phyloP scores from a whole-genome alignment of 1,284 basidiomycete species.

The Bjerkandera adusta region DNA sequence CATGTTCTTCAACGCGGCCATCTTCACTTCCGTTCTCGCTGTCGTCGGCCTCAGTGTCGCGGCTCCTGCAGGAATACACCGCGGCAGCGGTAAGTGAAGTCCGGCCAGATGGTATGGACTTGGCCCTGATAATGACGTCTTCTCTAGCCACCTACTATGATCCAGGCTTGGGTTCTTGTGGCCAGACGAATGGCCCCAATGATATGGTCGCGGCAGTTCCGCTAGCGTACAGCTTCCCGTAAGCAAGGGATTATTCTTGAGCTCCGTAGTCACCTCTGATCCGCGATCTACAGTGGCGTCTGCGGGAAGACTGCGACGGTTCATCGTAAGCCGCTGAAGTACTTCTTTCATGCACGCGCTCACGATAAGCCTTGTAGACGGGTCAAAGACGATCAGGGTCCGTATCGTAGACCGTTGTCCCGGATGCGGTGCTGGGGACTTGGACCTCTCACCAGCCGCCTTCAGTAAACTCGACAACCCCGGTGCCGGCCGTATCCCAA shows the following conservation, averaged over 20 bases:
- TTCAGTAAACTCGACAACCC: conserved; percentile 37
- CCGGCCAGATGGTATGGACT: no score
- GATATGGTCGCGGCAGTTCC: conserved; percentile 25
- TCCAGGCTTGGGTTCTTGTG: neutral
- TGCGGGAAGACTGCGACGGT: conserved; percentile 26
- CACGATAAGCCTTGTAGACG: conserved; percentile 19
- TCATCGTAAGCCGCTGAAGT: conserved; percentile 19
- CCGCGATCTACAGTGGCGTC: conserved; percentile 15
- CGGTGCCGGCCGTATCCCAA: conserved; percentile 18
- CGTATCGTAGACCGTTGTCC: conserved; percentile 42
- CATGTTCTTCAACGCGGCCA: conserved; percentile 8
- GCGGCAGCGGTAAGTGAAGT: conserved; percentile 6
- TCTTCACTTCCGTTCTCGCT: conserved; percentile 5
- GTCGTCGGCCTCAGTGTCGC: neutral
- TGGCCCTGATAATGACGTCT: no score
- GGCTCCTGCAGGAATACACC: conserved; percentile 2
- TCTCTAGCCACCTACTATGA: neutral
- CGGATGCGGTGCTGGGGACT: conserved; percentile 34
- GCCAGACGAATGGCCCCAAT: no score
- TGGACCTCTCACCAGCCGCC: conserved; percentile 41
- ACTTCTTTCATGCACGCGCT: neutral
- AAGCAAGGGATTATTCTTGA: conserved; percentile 1
- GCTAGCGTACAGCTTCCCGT: conserved; percentile 23
- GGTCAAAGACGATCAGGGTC: conserved; percentile 35
- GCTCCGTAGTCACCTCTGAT: neutral